A percentile compares a stretch with the other conserved stretches of the same genome.
These are phyloP conservation scores for Picochlorum sp. DNA, from an alignment of 139 green algal genomes.

Conservation along the genomic window DNA sequence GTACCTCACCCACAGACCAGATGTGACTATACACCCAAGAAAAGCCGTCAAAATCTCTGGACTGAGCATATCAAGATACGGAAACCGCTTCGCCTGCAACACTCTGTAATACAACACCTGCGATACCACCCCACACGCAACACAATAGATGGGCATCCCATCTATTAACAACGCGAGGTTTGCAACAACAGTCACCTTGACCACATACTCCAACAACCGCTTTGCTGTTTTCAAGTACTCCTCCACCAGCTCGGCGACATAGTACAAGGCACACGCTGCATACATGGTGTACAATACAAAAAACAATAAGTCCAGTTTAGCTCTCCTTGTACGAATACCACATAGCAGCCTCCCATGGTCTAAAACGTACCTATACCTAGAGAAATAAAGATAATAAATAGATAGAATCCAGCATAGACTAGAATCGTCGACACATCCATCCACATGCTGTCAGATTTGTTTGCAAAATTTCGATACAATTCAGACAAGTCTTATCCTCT, in stretches of 20 bases:
- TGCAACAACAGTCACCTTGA: conserved; percentile 24
- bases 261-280: conserved; percentile 43
- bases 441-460: neutral
- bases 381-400: conserved; percentile 37
- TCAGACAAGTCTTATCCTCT: too few species aligned
- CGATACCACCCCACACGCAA: conserved; percentile 12
- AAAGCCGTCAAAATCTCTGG: conserved; percentile 14
- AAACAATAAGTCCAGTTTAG: too few species aligned
- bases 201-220: conserved; percentile 17
- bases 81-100: conserved; percentile 24
- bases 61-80: conserved; percentile 24
- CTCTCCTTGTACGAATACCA: too few species aligned
- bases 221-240: conserved; percentile 36
- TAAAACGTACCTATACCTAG: conserved; percentile 28
- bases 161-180: conserved; percentile 35
- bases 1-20: conserved; percentile 21
- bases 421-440: conserved; percentile 3
- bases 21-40: conserved; percentile 17
- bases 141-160: conserved; percentile 19
- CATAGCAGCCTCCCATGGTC: too few species aligned
- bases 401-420: conserved; percentile 33
- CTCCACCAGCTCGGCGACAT: conserved; percentile 42
- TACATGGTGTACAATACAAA: neutral
- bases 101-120: conserved; percentile 30
- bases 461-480: neutral